Evolutionary conservation across 2,329 filamentous ascomycete genomes (phyloP).

Genomic region (Aspergillaceae sp.): DNA sequence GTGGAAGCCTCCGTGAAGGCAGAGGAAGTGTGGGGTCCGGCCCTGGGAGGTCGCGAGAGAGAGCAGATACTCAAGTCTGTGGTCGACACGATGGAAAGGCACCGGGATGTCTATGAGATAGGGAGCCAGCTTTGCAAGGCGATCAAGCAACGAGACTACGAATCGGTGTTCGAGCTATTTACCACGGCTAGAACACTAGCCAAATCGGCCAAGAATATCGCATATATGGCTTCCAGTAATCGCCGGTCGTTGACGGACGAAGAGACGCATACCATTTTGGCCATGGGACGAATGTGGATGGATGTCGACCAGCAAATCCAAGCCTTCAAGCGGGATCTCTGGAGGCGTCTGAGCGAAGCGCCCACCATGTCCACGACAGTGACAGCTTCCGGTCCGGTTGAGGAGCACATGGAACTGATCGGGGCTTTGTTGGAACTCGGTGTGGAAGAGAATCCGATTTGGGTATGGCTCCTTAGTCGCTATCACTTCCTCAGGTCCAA

Average conservation of each 20-base stretch:
- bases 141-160: conserved; percentile 86
- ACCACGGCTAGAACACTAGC: conserved; percentile 71
- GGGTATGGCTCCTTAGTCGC: conserved; percentile 85
- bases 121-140: conserved; percentile 69
- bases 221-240: conserved; percentile 46
- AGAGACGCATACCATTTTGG: conserved; percentile 75
- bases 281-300: conserved; percentile 89
- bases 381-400: conserved; percentile 48
- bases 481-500: conserved; percentile 84
- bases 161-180: conserved; percentile 78
- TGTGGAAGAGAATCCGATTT: conserved; percentile 91
- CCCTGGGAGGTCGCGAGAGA: conserved; percentile 80
- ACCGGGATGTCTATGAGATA: conserved; percentile 74
- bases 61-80: conserved; percentile 79
- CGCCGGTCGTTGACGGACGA: conserved; percentile 58
- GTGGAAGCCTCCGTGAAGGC: conserved; percentile 88
- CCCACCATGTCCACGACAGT: conserved; percentile 48
- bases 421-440: conserved; percentile 82
- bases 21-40: conserved; percentile 95
- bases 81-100: conserved; percentile 64
- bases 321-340: conserved; percentile 78
- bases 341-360: conserved; percentile 67
- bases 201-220: conserved; percentile 65
- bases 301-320: conserved; percentile 85
- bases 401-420: conserved; percentile 90